Evolutionary conservation across 768 basidiomycete genomes (phyloP), one percentile per base, ranked within the genome.

Genomic region (Lenzites betulinus): DNA sequence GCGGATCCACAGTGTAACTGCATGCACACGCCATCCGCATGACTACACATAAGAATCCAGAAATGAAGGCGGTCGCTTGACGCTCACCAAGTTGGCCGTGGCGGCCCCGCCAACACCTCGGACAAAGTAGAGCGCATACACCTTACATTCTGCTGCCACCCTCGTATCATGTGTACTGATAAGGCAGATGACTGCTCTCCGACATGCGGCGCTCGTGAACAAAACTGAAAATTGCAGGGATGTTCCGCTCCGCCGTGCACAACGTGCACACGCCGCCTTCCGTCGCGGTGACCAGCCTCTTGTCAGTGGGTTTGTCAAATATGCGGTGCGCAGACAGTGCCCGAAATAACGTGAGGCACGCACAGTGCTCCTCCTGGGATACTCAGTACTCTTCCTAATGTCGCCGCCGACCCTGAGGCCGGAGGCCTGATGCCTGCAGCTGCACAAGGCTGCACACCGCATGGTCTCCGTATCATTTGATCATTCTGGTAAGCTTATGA

Each of bases 381-480:
- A 22, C 54, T 46, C 60, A 36, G 42, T 41, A 20, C 36, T 50
- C 38, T 38, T 55, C 33, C 42, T 33, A 50, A 22, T 51, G 51
- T 41, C 46, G 33, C 51, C 2, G 23, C n/a, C 36, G n/a, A 41
- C 35, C 43, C 30, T 44, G 54, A 55, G 51, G 48, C n/a, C n/a
- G n/a, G n/a, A n/a, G n/a, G n/a, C n/a, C n/a, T n/a, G n/a, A n/a
- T n/a, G 30, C 44, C 38, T 43, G 42, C 60, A 28, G 15, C n/a
- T 15, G 43, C 41, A 46, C 18, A 30, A 53, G 33, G 15, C 22
- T 15, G 43, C 41, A 46, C 18, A 30, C 61, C 61, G 41, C 50
- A 55, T 59, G 62, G 48, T 54, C 39, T 25, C 43, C 30, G 49
- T 42, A 63, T 63, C 62, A 63, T 52, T 63, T 63, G 62, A 63